These are phyloP conservation scores for Claviceps purpurea DNA, from an alignment of 2,329 filamentous ascomycete genomes.

Conservation along the genomic window DNA sequence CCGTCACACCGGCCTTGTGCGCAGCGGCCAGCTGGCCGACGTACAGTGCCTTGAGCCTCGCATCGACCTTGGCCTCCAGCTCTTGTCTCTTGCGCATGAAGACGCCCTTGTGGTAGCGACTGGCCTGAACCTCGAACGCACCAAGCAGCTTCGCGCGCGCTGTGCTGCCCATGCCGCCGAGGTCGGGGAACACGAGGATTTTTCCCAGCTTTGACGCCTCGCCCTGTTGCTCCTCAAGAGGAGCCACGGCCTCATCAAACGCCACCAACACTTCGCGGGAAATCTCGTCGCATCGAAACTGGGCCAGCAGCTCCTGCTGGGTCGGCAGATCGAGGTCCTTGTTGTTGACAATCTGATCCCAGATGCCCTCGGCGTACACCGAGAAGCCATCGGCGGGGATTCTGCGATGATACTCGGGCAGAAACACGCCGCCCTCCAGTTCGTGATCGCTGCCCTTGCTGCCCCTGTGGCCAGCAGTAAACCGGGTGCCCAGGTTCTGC, in stretches of 20 bases:
- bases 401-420: slow-evolving; percentile 87
- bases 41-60: slow-evolving; percentile 77
- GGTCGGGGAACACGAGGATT: slow-evolving; percentile 55
- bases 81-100: slow-evolving; percentile 77
- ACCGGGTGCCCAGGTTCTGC: slow-evolving; percentile 64
- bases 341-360: slow-evolving; percentile 98
- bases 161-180: slow-evolving; percentile 60
- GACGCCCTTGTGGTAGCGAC: slow-evolving; percentile 92
- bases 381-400: slow-evolving; percentile 97
- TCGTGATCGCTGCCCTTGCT: slow-evolving; percentile 57
- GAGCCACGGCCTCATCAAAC: slow-evolving; percentile 71
- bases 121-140: slow-evolving; percentile 81
- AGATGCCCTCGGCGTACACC: slow-evolving; percentile 82
- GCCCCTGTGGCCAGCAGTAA: slow-evolving; percentile 67
- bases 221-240: slow-evolving; percentile 76
- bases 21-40: slow-evolving; percentile 76
- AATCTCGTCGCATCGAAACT: slow-evolving; percentile 97
- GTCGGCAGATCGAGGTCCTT: slow-evolving; percentile 95
- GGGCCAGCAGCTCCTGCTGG: slow-evolving; percentile 89
- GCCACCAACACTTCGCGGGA: slow-evolving; percentile 70
- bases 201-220: slow-evolving; percentile 62
- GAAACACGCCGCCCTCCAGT: slow-evolving; percentile 66
- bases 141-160: slow-evolving; percentile 63
- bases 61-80: slow-evolving; percentile 74
- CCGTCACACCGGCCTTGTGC: slow-evolving; percentile 73